These are phyloP conservation scores for Apiospora arundinis DNA, from an alignment of 2,329 filamentous ascomycete species.

Conservation along the genomic window DNA sequence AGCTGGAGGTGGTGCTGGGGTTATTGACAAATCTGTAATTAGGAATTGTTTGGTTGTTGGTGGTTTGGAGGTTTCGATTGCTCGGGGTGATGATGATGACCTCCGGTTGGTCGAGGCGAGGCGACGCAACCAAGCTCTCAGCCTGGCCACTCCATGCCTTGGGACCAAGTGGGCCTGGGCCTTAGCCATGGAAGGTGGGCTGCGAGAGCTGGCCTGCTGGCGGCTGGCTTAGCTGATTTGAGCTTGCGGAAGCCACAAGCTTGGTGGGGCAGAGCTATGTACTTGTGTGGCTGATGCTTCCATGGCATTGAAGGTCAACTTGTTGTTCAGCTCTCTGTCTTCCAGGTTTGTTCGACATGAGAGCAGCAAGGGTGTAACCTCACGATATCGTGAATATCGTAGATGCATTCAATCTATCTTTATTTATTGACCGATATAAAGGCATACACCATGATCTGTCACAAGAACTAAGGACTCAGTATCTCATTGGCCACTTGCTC, in stretches of 20 bases:
- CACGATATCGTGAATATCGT: neutral
- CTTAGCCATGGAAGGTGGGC: constrained; percentile 15
- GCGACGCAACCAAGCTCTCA: constrained; percentile 23
- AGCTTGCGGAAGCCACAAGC: constrained; percentile 1
- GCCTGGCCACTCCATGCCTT: constrained; percentile 19
- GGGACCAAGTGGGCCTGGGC: neutral
- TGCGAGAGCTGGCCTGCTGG: neutral
- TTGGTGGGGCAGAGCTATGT: neutral
- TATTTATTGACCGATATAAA: neutral
- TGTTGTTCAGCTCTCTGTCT: neutral
- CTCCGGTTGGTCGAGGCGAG: constrained; percentile 2
- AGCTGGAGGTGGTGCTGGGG: neutral
- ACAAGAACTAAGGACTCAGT: neutral
- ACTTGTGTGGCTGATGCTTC: constrained; percentile 2
- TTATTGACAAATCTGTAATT: neutral
- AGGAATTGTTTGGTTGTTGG: neutral
- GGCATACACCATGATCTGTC: neutral
- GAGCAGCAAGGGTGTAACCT: neutral
- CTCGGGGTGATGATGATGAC: constrained; percentile 10
- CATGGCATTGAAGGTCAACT: too few relatives aligned
- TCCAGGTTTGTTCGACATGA: neutral
- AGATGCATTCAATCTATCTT: neutral
- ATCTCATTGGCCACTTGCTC: neutral
- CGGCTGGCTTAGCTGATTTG: neutral
- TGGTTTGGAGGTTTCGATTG: neutral